These are phyloP conservation scores for Neurospora pannonica DNA, from an alignment of 495 filamentous ascomycete species.

Conservation along the genomic window DNA sequence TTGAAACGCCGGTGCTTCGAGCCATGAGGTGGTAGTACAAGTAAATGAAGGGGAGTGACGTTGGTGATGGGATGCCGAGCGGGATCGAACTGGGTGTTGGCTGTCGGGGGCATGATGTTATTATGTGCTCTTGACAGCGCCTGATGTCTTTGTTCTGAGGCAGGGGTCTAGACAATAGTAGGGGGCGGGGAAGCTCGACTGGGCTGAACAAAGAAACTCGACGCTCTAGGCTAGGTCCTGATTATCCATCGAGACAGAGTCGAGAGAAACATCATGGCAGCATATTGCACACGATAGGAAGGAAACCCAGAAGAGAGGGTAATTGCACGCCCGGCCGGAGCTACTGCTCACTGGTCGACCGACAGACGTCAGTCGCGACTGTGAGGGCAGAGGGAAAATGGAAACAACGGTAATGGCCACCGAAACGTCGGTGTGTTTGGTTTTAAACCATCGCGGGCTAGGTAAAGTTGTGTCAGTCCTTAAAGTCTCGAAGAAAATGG, in stretches of 20 bases:
- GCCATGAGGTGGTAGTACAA: neutral
- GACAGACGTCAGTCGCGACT: neutral
- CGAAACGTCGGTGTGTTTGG: neutral
- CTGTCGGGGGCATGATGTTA: neutral
- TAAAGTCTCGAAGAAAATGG: neutral
- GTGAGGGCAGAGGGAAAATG: too few species aligned
- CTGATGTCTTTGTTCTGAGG: neutral
- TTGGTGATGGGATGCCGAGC: neutral
- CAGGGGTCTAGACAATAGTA: neutral
- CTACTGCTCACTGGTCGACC: neutral
- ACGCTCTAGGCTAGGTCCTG: neutral
- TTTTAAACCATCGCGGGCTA: neutral
- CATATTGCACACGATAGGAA: neutral
- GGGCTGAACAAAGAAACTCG: neutral
- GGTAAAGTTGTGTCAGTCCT: neutral
- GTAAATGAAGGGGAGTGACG: neutral
- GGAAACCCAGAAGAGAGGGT: neutral
- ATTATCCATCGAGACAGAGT: neutral
- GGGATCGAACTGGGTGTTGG: neutral
- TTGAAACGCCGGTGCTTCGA: neutral
- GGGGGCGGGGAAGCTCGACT: neutral
- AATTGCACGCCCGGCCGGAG: too few species aligned
- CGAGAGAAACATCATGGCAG: neutral
- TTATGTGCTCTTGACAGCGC: neutral
- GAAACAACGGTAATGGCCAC: too few species aligned